Base-by-base conservation (phyloP, 108 stramenopile genomes). In the Nitzschia sp. region DNA sequence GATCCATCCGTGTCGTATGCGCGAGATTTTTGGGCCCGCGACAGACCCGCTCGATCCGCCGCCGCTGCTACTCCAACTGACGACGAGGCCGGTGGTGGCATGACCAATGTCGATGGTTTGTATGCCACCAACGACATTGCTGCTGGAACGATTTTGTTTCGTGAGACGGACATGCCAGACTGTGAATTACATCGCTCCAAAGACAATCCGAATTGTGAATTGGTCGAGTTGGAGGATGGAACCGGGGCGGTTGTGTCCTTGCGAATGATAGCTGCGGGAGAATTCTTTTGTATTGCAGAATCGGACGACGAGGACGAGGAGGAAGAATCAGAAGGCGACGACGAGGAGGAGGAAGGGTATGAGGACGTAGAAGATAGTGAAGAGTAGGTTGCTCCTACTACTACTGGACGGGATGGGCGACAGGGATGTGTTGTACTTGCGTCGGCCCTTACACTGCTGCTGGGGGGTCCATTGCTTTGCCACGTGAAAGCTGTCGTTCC, bases 31-130 rank as follows among this genome's bases (percentile, higher is more conserved):
- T 88, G 77, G 64, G 77, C 88, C 36, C 19, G 70, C 0, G n/a
- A n/a, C n/a, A n/a, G n/a, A n/a, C 3, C 8, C 35, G 59, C 56
- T 1, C 21, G 4, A 36, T 5, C 30, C 27, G 17, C 45, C 13
- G 2, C 28, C 15, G 34, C 25, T n/a, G 48, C 25, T 1, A 57
- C 15, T 21, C 8, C 25, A 18, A 25, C 58, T 2, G 34, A 70
- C 15, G 33, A 63, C 6, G 33, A 59, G 3, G 45, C 23, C 33
- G 68, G 34, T 1, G 35, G 65, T 2, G 46, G 49, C 56, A 89
- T 96, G 89, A 82, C 88, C 42, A 96, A 94, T 59, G 65, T 92
- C 8, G 95, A 96, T 66, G 95, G 93, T 0, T 65, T 92, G 46
- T 96, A 94, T 70, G 95, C 95, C 0, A 81, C 87, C 4, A 64